Evolutionary conservation across 129 eudicot species (phyloP).

Genomic region (Chrysanthemum makinoi): DNA sequence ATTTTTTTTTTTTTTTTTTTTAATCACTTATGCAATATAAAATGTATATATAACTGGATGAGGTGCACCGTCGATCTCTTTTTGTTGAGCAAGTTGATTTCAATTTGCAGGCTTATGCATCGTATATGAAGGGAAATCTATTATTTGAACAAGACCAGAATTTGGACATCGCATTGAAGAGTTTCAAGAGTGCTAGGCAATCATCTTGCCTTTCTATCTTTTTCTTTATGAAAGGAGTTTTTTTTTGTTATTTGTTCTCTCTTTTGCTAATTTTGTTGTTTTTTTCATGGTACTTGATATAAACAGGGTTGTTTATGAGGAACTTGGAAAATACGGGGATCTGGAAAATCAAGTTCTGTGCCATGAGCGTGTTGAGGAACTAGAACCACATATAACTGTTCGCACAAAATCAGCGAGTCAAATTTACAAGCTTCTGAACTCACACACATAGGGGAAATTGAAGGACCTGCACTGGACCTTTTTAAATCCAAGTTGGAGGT

Average conservation of each 20-base stretch:
- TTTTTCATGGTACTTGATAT: slow-evolving; percentile 12
- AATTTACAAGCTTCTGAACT: slow-evolving; percentile 88
- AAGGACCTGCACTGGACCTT: slow-evolving; percentile 97
- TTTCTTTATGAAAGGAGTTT: too few species aligned
- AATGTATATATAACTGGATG: neutral
- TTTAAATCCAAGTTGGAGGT: slow-evolving; percentile 93
- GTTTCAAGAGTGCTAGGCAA: slow-evolving; percentile 96
- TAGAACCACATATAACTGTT: slow-evolving; percentile 90
- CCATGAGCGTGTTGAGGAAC: slow-evolving; percentile 95
- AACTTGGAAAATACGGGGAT: slow-evolving; percentile 99
- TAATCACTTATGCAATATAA: neutral
- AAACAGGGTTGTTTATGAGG: slow-evolving; percentile 92
- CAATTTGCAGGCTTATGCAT: slow-evolving; percentile 81
- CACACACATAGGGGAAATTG: slow-evolving; percentile 76
- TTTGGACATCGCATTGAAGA: slow-evolving; percentile 89
- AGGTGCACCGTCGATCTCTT: slow-evolving; percentile 2
- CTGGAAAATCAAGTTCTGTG: slow-evolving; percentile 87
- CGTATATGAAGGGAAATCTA: slow-evolving; percentile 87
- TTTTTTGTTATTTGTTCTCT: slow-evolving; percentile 3
- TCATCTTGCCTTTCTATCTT: neutral
- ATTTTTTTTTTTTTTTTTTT: neutral
- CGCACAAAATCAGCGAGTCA: slow-evolving; percentile 93
- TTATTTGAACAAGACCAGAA: slow-evolving; percentile 95
- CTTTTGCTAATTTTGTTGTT: neutral
- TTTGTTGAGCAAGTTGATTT: slow-evolving; percentile 25